Base-by-base conservation (phyloP, 2,329 filamentous ascomycete genomes). In the Ascochyta lentis region DNA sequence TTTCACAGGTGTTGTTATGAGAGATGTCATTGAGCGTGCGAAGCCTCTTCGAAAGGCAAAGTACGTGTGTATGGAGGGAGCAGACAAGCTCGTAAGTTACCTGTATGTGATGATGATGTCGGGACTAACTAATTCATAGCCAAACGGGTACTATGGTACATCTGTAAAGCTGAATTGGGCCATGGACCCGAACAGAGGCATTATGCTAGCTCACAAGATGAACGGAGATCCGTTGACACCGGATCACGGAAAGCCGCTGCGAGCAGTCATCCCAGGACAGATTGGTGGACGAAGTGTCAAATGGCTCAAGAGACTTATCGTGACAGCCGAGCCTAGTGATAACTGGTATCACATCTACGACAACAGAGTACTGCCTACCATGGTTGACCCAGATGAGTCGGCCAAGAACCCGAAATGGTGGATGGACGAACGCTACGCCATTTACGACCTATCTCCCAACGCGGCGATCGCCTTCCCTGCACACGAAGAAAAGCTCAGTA, bases 261-360 rank as follows among this genome's bases (percentile, higher is more conserved):
- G 93, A 58, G 87, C 89, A 6, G 87, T 96, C 7, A 90, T 97
- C 4, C 93, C 93, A 0, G 93, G 93, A 0, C 92, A 96, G 74
- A 96, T 97, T 59, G 93, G 93, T 31, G 93, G 92, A 0, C 84
- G 93, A 60, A 96, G 91, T 72, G 92, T 97, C 29, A 97, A 97
- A 76, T 97, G 93, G 93, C 73, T 97, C 55, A 94, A 89, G 78
- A 88, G 83, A 61, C 83, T 97, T 57, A 89, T 92, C 39, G 75
- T 97, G 46, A 94, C 92, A 0, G 84, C 87, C 9, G 80, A 83
- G 23, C 92, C 92, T 0, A 96, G 92, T 70, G 89, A 94, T 60
- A 96, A 96, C 70, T 96, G 92, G 91, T 96, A 96, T 68, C 93
- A 97, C 74, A 92, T 96, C 59, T 93, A 95, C 75, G 93, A 97